A percentile compares a stretch with the other conserved stretches of the same genome.
These are phyloP conservation scores for Saturnispora serradocipensis DNA, from an alignment of 805 yeast species.

Conservation along the genomic window DNA sequence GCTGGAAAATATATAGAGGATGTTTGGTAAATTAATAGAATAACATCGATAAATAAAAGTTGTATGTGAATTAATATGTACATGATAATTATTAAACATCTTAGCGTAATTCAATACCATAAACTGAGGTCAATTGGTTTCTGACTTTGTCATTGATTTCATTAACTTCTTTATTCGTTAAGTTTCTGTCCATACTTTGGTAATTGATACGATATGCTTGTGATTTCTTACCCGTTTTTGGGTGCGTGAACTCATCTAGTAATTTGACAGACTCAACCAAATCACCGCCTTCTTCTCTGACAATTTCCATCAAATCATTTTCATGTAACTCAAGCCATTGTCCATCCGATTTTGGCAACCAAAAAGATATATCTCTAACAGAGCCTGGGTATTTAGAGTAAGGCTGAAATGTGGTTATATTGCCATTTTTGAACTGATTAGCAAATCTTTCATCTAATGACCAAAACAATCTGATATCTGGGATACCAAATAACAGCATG, in stretches of 20 bases:
- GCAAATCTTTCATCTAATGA: slow-evolving; percentile 68
- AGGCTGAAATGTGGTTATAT: slow-evolving; percentile 68
- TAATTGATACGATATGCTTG: slow-evolving; percentile 86
- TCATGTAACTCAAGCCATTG: slow-evolving; percentile 44
- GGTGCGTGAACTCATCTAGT: slow-evolving; percentile 78
- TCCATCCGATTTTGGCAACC: slow-evolving; percentile 48
- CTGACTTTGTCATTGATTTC: slow-evolving; percentile 59
- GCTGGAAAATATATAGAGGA: slow-evolving; percentile 64
- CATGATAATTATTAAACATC: not conserved
- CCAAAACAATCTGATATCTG: slow-evolving; percentile 94
- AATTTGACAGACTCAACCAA: slow-evolving; percentile 77
- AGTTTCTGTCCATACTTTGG: slow-evolving; percentile 91
- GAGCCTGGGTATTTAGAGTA: slow-evolving; percentile 90
- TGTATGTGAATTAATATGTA: not conserved
- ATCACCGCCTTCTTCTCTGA: slow-evolving; percentile 77
- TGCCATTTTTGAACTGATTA: slow-evolving; percentile 57
- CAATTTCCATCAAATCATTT: slow-evolving; percentile 90
- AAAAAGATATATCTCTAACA: slow-evolving; percentile 80
- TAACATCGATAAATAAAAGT: not conserved
- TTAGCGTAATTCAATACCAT: slow-evolving; percentile 46
- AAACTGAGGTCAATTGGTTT: slow-evolving; percentile 39
- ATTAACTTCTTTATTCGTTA: slow-evolving; percentile 81
- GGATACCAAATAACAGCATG: slow-evolving; percentile 89
- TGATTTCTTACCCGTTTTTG: slow-evolving; percentile 66
- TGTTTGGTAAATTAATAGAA: slow-evolving; percentile 51